Evolutionary conservation across 331 rosid species (phyloP), one percentile per base, ranked within the genome.

Genomic region (Phaseolus coccineus): DNA sequence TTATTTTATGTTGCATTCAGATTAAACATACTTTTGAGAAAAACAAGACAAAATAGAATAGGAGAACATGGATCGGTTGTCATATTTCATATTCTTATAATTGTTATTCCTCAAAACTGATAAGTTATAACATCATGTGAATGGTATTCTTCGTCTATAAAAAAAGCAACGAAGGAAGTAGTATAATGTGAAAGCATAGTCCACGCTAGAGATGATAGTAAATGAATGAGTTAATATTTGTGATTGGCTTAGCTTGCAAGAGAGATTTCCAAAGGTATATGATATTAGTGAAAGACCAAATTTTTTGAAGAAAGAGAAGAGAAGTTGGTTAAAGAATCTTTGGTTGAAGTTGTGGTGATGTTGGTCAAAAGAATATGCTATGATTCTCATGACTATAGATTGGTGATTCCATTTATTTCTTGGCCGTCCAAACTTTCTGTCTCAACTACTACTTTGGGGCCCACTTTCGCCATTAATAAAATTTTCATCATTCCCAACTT

Each of bases 231-330:
- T 69, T 69, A 69, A 44, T 27, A 33, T 57, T 30, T 66, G 16
- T 39, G 8, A 28, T 48, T 78, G 82, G 73, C 84, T 75, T 76
- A 51, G 84, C 82, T 64, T 82, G 77, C 77, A 73, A 77, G 85
- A 30, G 53, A 71, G 24, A 76, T 55, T 75, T 76, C 65, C 69
- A 40, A 39, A 61, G 3, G 47, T 68, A 52, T 15, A 69, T 69
- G 70, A 66, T 81, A 14, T 12, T 59, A 30, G 51, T 25, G 67
- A 44, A 9, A 67, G 51, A 19, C 22, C 22, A 19, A 19, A 19
- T 35, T 4, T 35, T 35, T 35, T 35, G 40, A 35, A 37, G 42
- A 37, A 1, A 37, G 42, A 1, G 42, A 37, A 37, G 42, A 37
- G 42, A 42, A 31, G 25, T 31, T 70, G 76, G 75, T 66, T 68